Conservation (phyloP, 1,284 basidiomycete genomes). For the Ceratobasidium theobromae region DNA sequence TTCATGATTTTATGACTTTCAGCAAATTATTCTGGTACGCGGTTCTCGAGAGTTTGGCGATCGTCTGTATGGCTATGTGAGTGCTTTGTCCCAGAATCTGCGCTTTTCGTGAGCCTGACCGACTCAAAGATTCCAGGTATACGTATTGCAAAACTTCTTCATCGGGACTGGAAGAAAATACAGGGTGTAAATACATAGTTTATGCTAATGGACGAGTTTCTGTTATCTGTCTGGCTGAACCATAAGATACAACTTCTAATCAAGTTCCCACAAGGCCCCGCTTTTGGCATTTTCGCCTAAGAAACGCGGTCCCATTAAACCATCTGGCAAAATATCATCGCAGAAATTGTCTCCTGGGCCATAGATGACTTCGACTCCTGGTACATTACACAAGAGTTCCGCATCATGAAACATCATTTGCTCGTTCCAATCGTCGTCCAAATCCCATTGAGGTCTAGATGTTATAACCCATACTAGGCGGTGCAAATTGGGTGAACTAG, state of each 20-base stretch:
- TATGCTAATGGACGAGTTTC: conserved; percentile 2
- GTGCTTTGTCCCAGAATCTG: conserved; percentile 41
- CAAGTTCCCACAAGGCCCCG: conserved; percentile 20
- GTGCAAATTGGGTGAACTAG: not conserved
- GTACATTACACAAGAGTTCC: conserved; percentile 11
- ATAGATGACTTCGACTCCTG: conserved; percentile 22
- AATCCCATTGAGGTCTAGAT: conserved; percentile 20
- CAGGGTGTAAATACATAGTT: conserved; percentile 61
- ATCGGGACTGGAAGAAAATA: conserved; percentile 82
- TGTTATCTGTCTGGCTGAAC: conserved; percentile 7
- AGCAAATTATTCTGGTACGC: conserved; percentile 91
- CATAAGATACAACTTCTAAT: not conserved
- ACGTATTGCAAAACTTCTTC: conserved; percentile 91
- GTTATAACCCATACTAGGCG: conserved; percentile 19
- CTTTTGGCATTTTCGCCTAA: conserved; percentile 10
- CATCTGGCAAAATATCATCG: conserved; percentile 19
- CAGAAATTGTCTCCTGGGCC: not conserved
- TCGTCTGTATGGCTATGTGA: conserved; percentile 81
- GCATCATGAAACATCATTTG: not conserved
- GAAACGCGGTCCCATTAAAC: conserved; percentile 5
- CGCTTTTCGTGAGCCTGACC: conserved; percentile 28
- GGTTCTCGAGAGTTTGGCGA: conserved; percentile 70
- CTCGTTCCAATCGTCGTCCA: not conserved
- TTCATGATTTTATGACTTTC: conserved; percentile 40
- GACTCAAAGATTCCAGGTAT: conserved; percentile 74